Conservation (phyloP, 2,329 filamentous ascomycete genomes). For the Daldinia sp. region DNA sequence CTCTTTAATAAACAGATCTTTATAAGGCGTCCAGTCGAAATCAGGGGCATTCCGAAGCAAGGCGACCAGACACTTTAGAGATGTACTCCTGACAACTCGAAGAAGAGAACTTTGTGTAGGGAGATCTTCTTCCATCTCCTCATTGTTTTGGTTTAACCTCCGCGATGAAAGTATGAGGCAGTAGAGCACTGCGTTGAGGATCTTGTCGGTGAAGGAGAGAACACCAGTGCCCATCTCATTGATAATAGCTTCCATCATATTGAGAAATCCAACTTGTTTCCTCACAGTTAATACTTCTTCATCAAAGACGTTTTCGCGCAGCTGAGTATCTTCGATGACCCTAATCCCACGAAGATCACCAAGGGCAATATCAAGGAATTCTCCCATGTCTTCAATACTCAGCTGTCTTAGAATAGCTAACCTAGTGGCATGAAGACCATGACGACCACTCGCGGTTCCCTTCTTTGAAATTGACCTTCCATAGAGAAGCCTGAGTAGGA, state of each 20-base stretch:
- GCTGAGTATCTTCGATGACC: constrained; percentile 64
- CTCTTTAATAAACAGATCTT: constrained; percentile 77
- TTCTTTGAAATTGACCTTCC: constrained; percentile 88
- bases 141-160: constrained; percentile 61
- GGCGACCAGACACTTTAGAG: constrained; percentile 84
- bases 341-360: constrained; percentile 74
- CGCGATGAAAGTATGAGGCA: constrained; percentile 80
- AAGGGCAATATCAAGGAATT: constrained; percentile 85
- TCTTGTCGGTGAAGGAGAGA: constrained; percentile 71
- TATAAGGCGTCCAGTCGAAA: constrained; percentile 79
- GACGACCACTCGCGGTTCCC: constrained; percentile 79
- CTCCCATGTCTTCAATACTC: constrained; percentile 77
- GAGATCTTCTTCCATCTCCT: constrained; percentile 54
- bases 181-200: constrained; percentile 84
- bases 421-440: constrained; percentile 84
- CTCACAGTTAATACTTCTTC: constrained; percentile 73
- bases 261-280: constrained; percentile 90
- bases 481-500: constrained; percentile 88
- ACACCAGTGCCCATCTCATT: constrained; percentile 84
- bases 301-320: constrained; percentile 66
- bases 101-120: constrained; percentile 68
- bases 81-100: constrained; percentile 74
- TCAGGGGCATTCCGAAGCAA: constrained; percentile 80
- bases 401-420: constrained; percentile 85
- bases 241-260: constrained; percentile 90